phyloP scores from a whole-genome alignment of 805 yeast genomes.

The Teunomyces barrocoloradensis region DNA sequence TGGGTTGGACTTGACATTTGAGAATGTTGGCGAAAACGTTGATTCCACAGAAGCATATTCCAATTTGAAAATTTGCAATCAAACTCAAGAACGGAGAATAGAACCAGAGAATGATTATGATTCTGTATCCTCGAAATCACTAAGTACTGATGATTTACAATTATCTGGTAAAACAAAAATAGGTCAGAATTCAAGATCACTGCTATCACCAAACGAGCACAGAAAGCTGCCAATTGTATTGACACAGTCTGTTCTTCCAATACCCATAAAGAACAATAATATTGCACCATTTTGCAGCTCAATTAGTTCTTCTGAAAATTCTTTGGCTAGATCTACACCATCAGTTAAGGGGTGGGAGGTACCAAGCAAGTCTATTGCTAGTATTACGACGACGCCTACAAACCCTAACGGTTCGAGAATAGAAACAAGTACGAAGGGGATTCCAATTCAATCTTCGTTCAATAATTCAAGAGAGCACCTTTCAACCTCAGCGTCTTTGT shows the following conservation, averaged over 20 bases:
- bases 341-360: slow-evolving; percentile 49
- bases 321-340: slow-evolving; percentile 20
- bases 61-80: background rate
- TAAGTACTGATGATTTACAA: background rate
- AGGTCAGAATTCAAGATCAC: background rate
- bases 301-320: slow-evolving; percentile 2
- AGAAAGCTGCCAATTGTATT: background rate
- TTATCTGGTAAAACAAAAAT: background rate
- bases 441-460: slow-evolving; percentile 17
- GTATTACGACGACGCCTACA: slow-evolving; percentile 16
- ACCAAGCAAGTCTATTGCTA: slow-evolving; percentile 34
- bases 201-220: background rate
- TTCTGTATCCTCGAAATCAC: background rate
- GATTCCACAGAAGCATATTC: background rate
- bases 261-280: background rate
- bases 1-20: background rate
- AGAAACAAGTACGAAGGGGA: slow-evolving; percentile 15
- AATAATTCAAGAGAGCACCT: background rate
- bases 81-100: background rate
- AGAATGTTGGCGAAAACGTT: background rate
- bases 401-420: slow-evolving; percentile 12
- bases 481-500: slow-evolving; percentile 25
- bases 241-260: background rate
- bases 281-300: background rate
- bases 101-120: background rate